Conservation (phyloP, 768 basidiomycete species). For the Amylocystis lapponica region DNA sequence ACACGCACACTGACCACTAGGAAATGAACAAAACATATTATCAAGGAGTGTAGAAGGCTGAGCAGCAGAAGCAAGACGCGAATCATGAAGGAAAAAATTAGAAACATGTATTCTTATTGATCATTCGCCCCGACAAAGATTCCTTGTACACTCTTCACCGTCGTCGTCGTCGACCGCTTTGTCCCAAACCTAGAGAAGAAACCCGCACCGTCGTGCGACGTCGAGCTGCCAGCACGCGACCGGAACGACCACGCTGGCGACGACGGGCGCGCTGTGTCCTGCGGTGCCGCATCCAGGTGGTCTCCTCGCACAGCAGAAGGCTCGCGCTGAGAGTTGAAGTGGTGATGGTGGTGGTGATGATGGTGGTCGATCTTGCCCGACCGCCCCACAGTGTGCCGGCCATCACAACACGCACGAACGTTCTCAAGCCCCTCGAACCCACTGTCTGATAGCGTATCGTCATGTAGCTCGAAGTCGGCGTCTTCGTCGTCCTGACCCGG, state of each 20-base stretch:
- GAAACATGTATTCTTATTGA: slow-evolving; percentile 8
- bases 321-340: slow-evolving; percentile 26
- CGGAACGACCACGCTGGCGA: slow-evolving; percentile 87
- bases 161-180: slow-evolving; percentile 49
- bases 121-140: slow-evolving; percentile 10
- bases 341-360: slow-evolving; percentile 51
- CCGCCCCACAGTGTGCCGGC: slow-evolving; percentile 77
- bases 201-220: slow-evolving; percentile 59
- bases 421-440: slow-evolving; percentile 94
- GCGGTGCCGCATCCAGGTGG: slow-evolving; percentile 45
- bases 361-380: slow-evolving; percentile 51
- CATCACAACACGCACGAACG: slow-evolving; percentile 88
- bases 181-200: slow-evolving; percentile 79
- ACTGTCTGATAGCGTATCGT: slow-evolving; percentile 62
- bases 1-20: background rate
- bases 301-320: slow-evolving; percentile 38
- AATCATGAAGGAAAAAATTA: background rate
- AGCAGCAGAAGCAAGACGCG: slow-evolving; percentile 5
- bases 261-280: slow-evolving; percentile 51
- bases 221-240: slow-evolving; percentile 68
- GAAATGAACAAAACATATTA: slow-evolving; percentile 6
- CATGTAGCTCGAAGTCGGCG: slow-evolving; percentile 81
- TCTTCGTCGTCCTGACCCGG: slow-evolving; percentile 50
- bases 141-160: slow-evolving; percentile 26
- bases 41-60: slow-evolving; percentile 14